Percentiles rank a stretch among this genome's conserved stretches.
Evolutionary conservation across 805 yeast genomes (phyloP).

Genomic region (Clavispora carvajalis): DNA sequence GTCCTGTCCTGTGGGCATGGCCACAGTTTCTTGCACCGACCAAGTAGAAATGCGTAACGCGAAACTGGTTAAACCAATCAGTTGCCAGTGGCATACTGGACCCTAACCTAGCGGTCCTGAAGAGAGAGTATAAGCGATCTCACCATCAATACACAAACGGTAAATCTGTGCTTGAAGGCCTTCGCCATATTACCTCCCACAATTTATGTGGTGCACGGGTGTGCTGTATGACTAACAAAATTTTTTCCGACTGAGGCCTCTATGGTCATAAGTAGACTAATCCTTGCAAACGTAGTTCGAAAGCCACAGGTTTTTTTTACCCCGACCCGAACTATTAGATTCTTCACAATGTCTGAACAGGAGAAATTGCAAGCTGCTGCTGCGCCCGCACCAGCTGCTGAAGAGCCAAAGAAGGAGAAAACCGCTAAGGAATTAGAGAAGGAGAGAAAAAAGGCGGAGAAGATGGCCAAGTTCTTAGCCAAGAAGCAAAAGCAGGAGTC

Average conservation of each 20-base stretch:
- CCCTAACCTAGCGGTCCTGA: no score
- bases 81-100: no score
- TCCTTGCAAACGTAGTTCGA: slow-evolving; percentile 3
- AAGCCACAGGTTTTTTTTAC: not conserved
- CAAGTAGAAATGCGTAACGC: no score
- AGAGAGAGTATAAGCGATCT: no score
- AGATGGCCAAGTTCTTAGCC: slow-evolving; percentile 81
- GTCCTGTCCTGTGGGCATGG: no score
- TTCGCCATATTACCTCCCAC: no score
- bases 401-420: slow-evolving; percentile 29
- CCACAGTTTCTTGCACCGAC: no score
- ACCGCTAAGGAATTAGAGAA: slow-evolving; percentile 80
- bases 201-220: slow-evolving; percentile 7
- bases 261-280: slow-evolving; percentile 15
- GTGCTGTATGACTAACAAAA: slow-evolving; percentile 3
- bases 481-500: slow-evolving; percentile 58
- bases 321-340: not conserved
- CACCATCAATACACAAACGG: no score
- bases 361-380: slow-evolving; percentile 5
- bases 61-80: no score
- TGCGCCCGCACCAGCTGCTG: slow-evolving; percentile 7
- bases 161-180: no score
- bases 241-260: not conserved
- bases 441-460: slow-evolving; percentile 84
- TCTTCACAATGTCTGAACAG: slow-evolving; percentile 12